Percentiles rank a stretch among this genome's conserved stretches.
Evolutionary conservation across 208 protist genomes (phyloP).

Genomic region (Leishmania tarentolae): DNA sequence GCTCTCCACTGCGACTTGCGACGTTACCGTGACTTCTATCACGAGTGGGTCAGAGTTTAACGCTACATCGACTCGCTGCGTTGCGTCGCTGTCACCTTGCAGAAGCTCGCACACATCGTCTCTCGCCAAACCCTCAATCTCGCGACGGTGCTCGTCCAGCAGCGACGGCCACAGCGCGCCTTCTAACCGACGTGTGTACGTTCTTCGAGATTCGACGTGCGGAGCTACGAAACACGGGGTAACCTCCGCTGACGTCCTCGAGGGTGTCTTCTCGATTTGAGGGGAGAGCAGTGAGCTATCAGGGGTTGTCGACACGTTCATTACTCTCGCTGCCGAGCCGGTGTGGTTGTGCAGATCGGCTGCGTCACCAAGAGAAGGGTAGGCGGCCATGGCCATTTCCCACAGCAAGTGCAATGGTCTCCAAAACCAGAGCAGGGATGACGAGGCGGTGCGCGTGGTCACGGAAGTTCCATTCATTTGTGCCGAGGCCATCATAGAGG

Average conservation of each 20-base stretch:
- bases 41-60: constrained; percentile 32
- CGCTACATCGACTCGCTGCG: constrained; percentile 7
- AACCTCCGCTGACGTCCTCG: not conserved
- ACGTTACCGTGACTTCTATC: constrained; percentile 16
- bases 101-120: constrained; percentile 32
- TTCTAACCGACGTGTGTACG: constrained; percentile 19
- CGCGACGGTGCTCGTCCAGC: constrained; percentile 5
- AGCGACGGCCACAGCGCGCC: constrained; percentile 33
- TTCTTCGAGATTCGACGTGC: not conserved
- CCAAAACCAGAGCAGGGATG: constrained; percentile 18
- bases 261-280: not conserved
- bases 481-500: not conserved
- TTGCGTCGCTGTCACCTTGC: not conserved
- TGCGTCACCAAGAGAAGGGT: not conserved
- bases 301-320: not conserved
- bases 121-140: constrained; percentile 18
- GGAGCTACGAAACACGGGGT: not conserved
- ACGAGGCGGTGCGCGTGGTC: not conserved
- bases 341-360: not conserved
- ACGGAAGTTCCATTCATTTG: not conserved
- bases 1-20: not conserved
- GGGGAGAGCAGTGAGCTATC: not conserved
- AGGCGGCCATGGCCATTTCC: not conserved
- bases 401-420: constrained; percentile 20
- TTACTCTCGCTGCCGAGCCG: not conserved